phyloP scores from a whole-genome alignment of 257 asterid genomes.

The Solanum corneliomulleri region DNA sequence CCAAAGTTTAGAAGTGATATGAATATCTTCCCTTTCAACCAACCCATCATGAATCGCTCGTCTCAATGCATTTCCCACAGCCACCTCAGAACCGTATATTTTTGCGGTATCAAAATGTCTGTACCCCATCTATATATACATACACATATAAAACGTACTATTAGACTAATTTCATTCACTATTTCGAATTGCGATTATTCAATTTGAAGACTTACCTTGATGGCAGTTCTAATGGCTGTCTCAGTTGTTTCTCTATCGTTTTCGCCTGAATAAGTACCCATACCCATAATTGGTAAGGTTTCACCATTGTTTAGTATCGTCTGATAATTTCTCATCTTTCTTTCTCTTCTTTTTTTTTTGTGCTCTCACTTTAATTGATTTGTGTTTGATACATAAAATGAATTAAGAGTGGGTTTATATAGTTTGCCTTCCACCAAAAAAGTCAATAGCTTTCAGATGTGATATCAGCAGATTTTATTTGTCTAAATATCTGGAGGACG shows the following conservation, averaged over 20 bases:
- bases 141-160: too few relatives aligned
- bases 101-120: slow-evolving; percentile 81
- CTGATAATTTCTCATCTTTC: slow-evolving; percentile 36
- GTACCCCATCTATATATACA: slow-evolving; percentile 11
- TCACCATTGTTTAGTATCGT: slow-evolving; percentile 66
- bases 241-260: slow-evolving; percentile 44
- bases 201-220: slow-evolving; percentile 30
- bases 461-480: not conserved
- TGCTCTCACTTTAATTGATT: too few relatives aligned
- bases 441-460: not conserved
- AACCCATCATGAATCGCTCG: slow-evolving; percentile 28
- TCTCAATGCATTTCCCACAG: slow-evolving; percentile 53
- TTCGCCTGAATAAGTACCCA: slow-evolving; percentile 67
- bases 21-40: slow-evolving; percentile 14
- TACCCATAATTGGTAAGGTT: slow-evolving; percentile 50
- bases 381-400: too few relatives aligned
- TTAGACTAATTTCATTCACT: too few relatives aligned
- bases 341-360: not conserved
- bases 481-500: not conserved
- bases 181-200: too few relatives aligned
- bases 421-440: not conserved
- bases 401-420: too few relatives aligned
- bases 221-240: slow-evolving; percentile 52
- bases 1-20: slow-evolving; percentile 33
- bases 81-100: slow-evolving; percentile 67